Base-by-base conservation (phyloP, 1,284 basidiomycete species). In the Ustanciosporium gigantosporum region DNA sequence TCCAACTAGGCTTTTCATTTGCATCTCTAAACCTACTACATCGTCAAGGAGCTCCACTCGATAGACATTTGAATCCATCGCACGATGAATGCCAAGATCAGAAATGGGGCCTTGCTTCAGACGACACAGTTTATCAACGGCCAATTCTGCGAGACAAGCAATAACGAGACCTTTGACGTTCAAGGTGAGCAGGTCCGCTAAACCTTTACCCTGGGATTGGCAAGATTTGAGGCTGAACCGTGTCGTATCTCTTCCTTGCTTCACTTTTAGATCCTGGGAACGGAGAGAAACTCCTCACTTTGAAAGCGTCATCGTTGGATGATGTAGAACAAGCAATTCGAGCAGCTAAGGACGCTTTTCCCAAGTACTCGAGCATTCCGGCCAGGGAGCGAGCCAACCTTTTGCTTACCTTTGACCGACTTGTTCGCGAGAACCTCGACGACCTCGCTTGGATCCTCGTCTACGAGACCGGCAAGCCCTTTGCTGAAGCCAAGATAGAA, bases 361-460 rank as follows among this genome's bases (percentile, higher is more conserved):
- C 46, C 9, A 36, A 39, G 4, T 77, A 73, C 61, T 56, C 64
- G 36, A 53, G 65, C 17, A 53, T 57, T 15, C 69, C 74, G 14
- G 62, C 66, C 20, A 66, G 73, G 41, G 45, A 61, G 41, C 55
- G 75, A 9, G 62, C 66, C 19, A 70, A 58, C 32, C 43, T 75
- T 36, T 59, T 77, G 16, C 53, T 60, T 34, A 60, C 58, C n/a
- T 69, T 77, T 27, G 70, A 66, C 57, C 36, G 41, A 36, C 57
- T 56, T 25, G 45, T 76, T 24, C 52, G 57, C 6, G 70, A 66
- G 8, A 65, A 75, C 36, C 48, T 67, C 3, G 70, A 73, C 15
- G 75, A 77, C 46, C 66, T 77, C 6, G 74, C 75, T 5, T 61
- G 66, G 46, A 70, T 77, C 36, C 60, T 77, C 21, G 71, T 74